These are phyloP conservation scores for Hyphopichia khmerensis DNA, from an alignment of 1,139 yeast genomes.

Conservation along the genomic window DNA sequence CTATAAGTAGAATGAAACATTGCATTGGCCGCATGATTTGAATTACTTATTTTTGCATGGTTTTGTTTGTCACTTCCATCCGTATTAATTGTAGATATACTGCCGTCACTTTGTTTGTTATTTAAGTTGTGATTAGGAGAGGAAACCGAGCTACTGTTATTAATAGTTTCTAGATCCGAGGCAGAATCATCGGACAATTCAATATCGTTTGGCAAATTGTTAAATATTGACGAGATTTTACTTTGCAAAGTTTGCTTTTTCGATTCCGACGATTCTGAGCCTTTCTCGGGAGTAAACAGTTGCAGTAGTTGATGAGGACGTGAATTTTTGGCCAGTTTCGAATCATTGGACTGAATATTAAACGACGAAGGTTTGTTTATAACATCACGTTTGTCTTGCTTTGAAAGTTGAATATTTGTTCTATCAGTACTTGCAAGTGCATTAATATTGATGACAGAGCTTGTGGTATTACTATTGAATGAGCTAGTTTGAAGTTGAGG, in stretches of 20 bases:
- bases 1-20: conserved; percentile 18
- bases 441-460: conserved; percentile 33
- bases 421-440: conserved; percentile 26
- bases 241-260: conserved; percentile 17
- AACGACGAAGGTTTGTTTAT: background rate
- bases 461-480: conserved; percentile 24
- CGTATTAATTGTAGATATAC: background rate
- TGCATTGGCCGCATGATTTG: background rate
- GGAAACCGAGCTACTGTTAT: conserved; percentile 11
- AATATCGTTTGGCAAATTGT: conserved; percentile 48
- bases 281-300: background rate
- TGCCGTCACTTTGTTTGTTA: background rate
- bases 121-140: conserved; percentile 11
- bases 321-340: background rate
- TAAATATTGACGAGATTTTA: conserved; percentile 41
- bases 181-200: conserved; percentile 51
- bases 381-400: background rate
- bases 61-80: background rate
- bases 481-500: conserved; percentile 13
- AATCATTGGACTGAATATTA: background rate
- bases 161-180: conserved; percentile 40
- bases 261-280: background rate
- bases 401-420: conserved; percentile 3
- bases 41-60: background rate
- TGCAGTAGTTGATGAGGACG: background rate